These are phyloP conservation scores for Hirschfeldia incana DNA, from an alignment of 345 rosid genomes.

Conservation along the genomic window DNA sequence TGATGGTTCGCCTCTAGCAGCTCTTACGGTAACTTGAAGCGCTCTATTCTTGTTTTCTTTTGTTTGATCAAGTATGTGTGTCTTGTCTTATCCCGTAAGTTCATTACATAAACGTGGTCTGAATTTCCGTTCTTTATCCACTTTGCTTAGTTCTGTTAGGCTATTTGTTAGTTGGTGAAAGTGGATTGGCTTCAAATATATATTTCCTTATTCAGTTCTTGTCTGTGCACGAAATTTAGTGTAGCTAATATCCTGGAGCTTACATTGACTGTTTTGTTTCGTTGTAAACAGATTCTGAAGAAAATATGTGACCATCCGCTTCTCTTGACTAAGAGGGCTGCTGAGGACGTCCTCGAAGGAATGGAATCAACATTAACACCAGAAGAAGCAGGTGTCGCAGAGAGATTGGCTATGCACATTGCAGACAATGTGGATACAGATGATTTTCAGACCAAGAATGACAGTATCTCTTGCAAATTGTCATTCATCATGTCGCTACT, in stretches of 20 bases:
- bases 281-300: slow-evolving; percentile 78
- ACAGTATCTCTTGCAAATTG: slow-evolving; percentile 86
- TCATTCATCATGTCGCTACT: slow-evolving; percentile 74
- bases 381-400: slow-evolving; percentile 83
- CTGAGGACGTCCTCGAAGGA: slow-evolving; percentile 79
- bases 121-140: slow-evolving; percentile 11
- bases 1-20: slow-evolving; percentile 97
- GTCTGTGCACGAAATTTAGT: slow-evolving; percentile 1
- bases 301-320: slow-evolving; percentile 64
- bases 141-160: neutral
- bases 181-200: neutral
- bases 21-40: slow-evolving; percentile 70
- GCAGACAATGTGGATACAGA: slow-evolving; percentile 76
- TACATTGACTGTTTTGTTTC: slow-evolving; percentile 20
- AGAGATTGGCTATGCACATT: slow-evolving; percentile 84
- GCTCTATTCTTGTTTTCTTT: slow-evolving; percentile 8
- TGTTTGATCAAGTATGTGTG: slow-evolving; percentile 1
- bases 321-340: slow-evolving; percentile 45
- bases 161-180: slow-evolving; percentile 7
- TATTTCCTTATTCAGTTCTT: slow-evolving; percentile 10
- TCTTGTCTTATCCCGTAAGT: slow-evolving; percentile 5
- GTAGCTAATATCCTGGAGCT: slow-evolving; percentile 2
- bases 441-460: slow-evolving; percentile 77
- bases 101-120: neutral
- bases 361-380: slow-evolving; percentile 79